Evolutionary conservation across 768 basidiomycete genomes (phyloP).

Genomic region (Boletellus ananiceps): DNA sequence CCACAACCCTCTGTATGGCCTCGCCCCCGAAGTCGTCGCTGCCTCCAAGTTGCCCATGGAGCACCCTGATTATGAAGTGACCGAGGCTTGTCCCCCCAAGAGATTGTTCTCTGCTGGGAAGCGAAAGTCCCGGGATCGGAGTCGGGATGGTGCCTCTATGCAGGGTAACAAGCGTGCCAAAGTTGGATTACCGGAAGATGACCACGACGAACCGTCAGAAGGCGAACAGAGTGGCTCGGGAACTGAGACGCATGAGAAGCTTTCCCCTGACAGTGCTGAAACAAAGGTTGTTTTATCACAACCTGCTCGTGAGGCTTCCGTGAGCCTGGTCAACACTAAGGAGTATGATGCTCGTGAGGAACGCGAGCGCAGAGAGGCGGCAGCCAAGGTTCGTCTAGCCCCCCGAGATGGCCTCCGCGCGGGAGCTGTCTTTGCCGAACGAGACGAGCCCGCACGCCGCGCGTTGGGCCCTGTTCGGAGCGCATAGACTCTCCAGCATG

Average conservation of each 20-base stretch:
- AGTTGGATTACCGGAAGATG: slow-evolving; percentile 4
- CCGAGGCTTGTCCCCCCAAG: slow-evolving; percentile 50
- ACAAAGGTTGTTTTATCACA: slow-evolving; percentile 4
- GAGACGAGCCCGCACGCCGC: slow-evolving; percentile 27
- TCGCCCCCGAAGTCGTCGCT: slow-evolving; percentile 36
- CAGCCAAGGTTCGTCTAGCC: slow-evolving; percentile 20
- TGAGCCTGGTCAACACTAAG: not conserved
- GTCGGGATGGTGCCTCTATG: slow-evolving; percentile 11
- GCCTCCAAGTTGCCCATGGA: slow-evolving; percentile 53
- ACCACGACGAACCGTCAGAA: slow-evolving; percentile 9
- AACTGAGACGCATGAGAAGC: not conserved
- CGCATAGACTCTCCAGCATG: slow-evolving; percentile 1
- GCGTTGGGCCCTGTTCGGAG: slow-evolving; percentile 29
- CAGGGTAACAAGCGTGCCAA: slow-evolving; percentile 16
- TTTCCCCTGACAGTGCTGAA: not conserved
- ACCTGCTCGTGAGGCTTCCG: not conserved
- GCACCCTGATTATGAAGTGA: slow-evolving; percentile 63
- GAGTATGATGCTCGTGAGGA: slow-evolving; percentile 18
- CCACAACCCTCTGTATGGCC: slow-evolving; percentile 59
- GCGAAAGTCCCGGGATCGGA: slow-evolving; percentile 24
- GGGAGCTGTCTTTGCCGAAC: slow-evolving; percentile 25
- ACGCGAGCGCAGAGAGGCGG: slow-evolving; percentile 25
- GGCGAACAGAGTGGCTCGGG: slow-evolving; percentile 10
- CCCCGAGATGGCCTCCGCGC: slow-evolving; percentile 28
- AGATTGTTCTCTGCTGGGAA: slow-evolving; percentile 45